These are phyloP conservation scores for Geranium rotundifolium DNA, from an alignment of 345 rosid genomes.

Conservation along the genomic window DNA sequence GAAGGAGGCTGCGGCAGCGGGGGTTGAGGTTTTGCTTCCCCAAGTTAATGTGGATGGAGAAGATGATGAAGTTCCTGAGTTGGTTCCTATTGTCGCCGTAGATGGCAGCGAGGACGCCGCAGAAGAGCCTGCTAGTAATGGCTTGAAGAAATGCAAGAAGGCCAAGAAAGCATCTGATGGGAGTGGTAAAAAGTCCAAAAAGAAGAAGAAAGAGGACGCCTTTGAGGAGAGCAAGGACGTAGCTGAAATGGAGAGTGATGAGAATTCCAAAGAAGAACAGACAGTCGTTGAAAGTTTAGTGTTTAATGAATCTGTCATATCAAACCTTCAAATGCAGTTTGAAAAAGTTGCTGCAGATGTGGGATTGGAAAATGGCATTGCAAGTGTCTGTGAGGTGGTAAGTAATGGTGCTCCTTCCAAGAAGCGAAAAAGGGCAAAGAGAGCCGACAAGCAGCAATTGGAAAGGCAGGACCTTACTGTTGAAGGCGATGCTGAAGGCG, in stretches of 20 bases:
- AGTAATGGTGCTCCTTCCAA: slow-evolving; percentile 28
- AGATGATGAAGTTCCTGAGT: slow-evolving; percentile 38
- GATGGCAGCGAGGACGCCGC: slow-evolving; percentile 12
- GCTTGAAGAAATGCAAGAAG: slow-evolving; percentile 41
- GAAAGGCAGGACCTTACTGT: slow-evolving; percentile 16
- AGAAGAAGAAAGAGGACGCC: slow-evolving; percentile 18
- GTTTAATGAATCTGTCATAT: slow-evolving; percentile 48
- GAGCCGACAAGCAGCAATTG: slow-evolving; percentile 13
- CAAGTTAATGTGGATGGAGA: slow-evolving; percentile 15
- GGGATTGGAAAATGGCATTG: slow-evolving; percentile 27
- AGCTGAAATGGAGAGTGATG: neutral
- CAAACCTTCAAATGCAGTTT: slow-evolving; percentile 80
- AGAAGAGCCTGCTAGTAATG: slow-evolving; percentile 20
- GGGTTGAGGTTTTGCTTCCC: slow-evolving; percentile 35
- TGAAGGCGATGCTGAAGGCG: slow-evolving; percentile 29
- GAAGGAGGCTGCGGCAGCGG: slow-evolving; percentile 40
- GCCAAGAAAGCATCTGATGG: slow-evolving; percentile 23
- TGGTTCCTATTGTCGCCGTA: slow-evolving; percentile 36
- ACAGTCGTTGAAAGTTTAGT: slow-evolving; percentile 12
- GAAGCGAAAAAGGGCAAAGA: slow-evolving; percentile 51
- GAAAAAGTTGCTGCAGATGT: slow-evolving; percentile 78
- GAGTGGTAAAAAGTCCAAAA: slow-evolving; percentile 25
- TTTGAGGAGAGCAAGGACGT: neutral
- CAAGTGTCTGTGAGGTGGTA: slow-evolving; percentile 29
- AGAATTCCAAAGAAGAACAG: slow-evolving; percentile 15